Evolutionary conservation across 2,329 filamentous ascomycete genomes (phyloP), one percentile per base, ranked within the genome.

Genomic region (Bipolaris sorokiniana): DNA sequence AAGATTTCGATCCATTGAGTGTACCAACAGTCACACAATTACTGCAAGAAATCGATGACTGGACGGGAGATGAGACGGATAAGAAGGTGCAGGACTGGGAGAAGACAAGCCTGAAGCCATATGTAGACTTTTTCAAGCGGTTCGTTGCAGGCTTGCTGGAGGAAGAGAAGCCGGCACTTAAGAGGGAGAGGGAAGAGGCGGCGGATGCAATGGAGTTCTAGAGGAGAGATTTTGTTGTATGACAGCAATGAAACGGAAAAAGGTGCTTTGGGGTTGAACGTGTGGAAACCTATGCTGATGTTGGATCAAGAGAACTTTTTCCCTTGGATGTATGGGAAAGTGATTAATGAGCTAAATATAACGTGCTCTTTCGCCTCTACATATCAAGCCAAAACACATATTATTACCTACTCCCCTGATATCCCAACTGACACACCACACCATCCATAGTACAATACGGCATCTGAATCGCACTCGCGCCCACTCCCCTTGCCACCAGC

Each of bases 21-120:
- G 94, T 98, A n/a, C 95, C 95, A 1, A 98, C 92, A 0, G 92
- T 97, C 3, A 91, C 90, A 58, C 83, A 88, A 47, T 80, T 99
- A 55, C 79, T 98, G 20, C 82, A 81, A 5, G 92, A 99, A 79
- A 96, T 99, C 68, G 93, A 99, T 74, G 81, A 84, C 18, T 98
- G 91, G 87, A 84, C 87, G 66, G 72, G 71, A 5, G 80, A 80
- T 0, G 79, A 80, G 61, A 71, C 65, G 1, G 61, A 63, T 18
- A 86, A 82, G 68, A 80, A 79, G 54, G 69, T 90, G 46, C 85
- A 89, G 65, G 95, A 99, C 73, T 98, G 94, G 88, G 94, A 99
- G 79, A 99, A 98, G 86, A 99, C 95, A 22, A 92, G 91, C 64
- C 77, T 99, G 71, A 96, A 90, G 80, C 92, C 92, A 7, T 98